A percentile compares a stretch with the other conserved stretches of the same genome.
phyloP scores from a whole-genome alignment of 2,329 filamentous ascomycete species.

The Whalleya microplaca region DNA sequence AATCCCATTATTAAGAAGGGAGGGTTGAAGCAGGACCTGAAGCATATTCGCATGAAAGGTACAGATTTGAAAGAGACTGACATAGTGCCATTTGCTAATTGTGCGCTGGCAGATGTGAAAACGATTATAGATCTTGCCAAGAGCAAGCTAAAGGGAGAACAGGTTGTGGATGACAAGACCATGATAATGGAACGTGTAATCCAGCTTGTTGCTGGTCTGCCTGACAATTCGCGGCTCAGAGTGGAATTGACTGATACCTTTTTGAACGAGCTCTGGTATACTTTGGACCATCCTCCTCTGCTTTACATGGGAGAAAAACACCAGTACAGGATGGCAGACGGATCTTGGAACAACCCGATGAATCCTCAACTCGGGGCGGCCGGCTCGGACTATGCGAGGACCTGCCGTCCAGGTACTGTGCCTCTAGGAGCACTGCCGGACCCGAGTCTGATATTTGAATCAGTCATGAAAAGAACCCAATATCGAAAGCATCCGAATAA shows the following conservation, averaged over 20 bases:
- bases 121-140: conserved; percentile 65
- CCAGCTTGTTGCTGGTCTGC: conserved; percentile 68
- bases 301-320: conserved; percentile 66
- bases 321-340: conserved; percentile 70
- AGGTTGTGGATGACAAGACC: conserved; percentile 72
- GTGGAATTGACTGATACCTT: conserved; percentile 68
- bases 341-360: conserved; percentile 71
- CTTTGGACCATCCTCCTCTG: conserved; percentile 72
- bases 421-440: conserved; percentile 70
- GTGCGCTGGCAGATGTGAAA: conserved; percentile 56
- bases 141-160: conserved; percentile 64
- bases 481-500: conserved; percentile 70
- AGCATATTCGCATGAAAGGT: conserved; percentile 54
- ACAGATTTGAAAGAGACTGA: conserved; percentile 21
- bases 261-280: conserved; percentile 71
- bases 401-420: conserved; percentile 61
- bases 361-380: conserved; percentile 69
- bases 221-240: conserved; percentile 63
- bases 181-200: conserved; percentile 78
- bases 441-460: conserved; percentile 64
- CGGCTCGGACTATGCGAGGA: conserved; percentile 68
- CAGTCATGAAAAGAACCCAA: conserved; percentile 58
- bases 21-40: conserved; percentile 60
- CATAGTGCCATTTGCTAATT: conserved; percentile 14
- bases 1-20: conserved; percentile 51